These are phyloP conservation scores for Capsicum pubescens DNA, from an alignment of 257 asterid genomes.

Conservation along the genomic window DNA sequence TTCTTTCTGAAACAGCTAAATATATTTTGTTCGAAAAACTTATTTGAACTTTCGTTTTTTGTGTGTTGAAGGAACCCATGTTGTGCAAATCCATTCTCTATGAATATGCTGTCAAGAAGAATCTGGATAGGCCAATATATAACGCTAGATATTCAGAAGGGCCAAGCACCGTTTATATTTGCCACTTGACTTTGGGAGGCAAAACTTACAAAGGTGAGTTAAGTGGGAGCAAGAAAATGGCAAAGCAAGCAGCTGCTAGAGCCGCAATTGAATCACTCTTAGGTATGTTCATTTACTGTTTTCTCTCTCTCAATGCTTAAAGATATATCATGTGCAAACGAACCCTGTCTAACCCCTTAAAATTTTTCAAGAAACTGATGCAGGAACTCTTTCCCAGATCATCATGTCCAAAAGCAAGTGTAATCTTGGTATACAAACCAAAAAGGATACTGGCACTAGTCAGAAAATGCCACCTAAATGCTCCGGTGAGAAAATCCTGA, in stretches of 20 bases:
- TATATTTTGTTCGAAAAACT: neutral
- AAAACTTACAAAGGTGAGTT: constrained; percentile 38
- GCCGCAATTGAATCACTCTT: constrained; percentile 42
- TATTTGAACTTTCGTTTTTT: neutral
- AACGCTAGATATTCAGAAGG: constrained; percentile 26
- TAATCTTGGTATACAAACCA: constrained; percentile 22
- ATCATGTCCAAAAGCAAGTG: constrained; percentile 38
- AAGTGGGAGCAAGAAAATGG: constrained; percentile 44
- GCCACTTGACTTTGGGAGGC: constrained; percentile 34
- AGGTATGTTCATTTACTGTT: constrained; percentile 25
- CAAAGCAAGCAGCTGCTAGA: constrained; percentile 42
- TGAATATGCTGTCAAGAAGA: constrained; percentile 42
- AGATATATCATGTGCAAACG: neutral
- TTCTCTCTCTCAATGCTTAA: neutral
- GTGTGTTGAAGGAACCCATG: constrained; percentile 32
- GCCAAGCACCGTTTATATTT: constrained; percentile 29
- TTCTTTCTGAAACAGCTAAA: neutral
- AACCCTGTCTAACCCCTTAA: neutral
- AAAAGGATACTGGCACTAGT: neutral
- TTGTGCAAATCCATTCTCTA: constrained; percentile 42
- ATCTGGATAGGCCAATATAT: constrained; percentile 36
- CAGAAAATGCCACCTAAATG: neutral
- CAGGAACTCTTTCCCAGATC: constrained; percentile 34
- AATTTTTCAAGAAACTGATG: constrained; percentile 37
- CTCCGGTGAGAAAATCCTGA: neutral